Evolutionary conservation across 495 filamentous ascomycete species (phyloP).

Genomic region (Penicillium herquei): DNA sequence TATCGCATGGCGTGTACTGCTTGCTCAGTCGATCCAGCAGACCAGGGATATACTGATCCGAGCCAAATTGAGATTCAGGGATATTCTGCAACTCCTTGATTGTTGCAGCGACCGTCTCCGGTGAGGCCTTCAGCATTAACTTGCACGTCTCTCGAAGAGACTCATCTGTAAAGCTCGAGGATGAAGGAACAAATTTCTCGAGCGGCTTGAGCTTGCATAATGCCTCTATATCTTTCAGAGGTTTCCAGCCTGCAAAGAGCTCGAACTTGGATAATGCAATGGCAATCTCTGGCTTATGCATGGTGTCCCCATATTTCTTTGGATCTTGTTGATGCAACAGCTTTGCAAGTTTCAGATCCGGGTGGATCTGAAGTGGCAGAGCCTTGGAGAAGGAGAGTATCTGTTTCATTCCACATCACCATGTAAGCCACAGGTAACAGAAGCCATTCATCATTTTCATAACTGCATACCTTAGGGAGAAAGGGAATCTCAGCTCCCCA

Average conservation of each 20-base stretch:
- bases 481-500: slow-evolving; percentile 69
- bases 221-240: slow-evolving; percentile 55
- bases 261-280: slow-evolving; percentile 75
- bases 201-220: slow-evolving; percentile 58
- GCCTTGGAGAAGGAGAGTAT: slow-evolving; percentile 78
- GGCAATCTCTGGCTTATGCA: slow-evolving; percentile 84
- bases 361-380: slow-evolving; percentile 79
- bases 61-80: slow-evolving; percentile 49
- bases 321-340: slow-evolving; percentile 64
- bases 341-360: slow-evolving; percentile 62
- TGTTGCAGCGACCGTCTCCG: slow-evolving; percentile 48
- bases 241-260: slow-evolving; percentile 76
- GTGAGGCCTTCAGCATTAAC: slow-evolving; percentile 53
- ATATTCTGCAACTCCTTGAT: slow-evolving; percentile 49
- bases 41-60: slow-evolving; percentile 56
- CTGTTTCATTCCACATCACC: slow-evolving; percentile 23
- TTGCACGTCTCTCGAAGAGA: slow-evolving; percentile 59
- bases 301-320: slow-evolving; percentile 64
- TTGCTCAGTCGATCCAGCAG: slow-evolving; percentile 62
- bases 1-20: slow-evolving; percentile 57
- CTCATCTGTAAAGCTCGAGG: slow-evolving; percentile 55
- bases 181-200: slow-evolving; percentile 50
- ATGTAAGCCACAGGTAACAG: too few relatives aligned
- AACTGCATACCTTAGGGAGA: slow-evolving; percentile 60
- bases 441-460: background rate